Conservation (phyloP, 768 basidiomycete species). For the Kwoniella newhampshirensis region DNA sequence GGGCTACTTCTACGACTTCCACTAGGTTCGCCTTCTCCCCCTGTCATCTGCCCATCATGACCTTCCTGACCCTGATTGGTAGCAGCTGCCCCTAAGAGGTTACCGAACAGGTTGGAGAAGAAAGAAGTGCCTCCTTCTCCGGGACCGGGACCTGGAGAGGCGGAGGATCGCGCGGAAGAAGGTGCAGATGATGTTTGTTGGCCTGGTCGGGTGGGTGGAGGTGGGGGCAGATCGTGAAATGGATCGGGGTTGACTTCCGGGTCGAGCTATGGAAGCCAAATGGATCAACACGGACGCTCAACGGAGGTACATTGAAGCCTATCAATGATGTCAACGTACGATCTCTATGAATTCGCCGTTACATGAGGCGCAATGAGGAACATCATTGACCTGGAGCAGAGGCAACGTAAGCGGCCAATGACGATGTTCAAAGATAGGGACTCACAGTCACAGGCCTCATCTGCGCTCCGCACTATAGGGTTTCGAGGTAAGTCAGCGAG, state of each 20-base stretch:
- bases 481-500: not conserved
- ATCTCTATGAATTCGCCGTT: constrained; percentile 78
- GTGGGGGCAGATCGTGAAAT: constrained; percentile 35
- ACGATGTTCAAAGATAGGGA: constrained; percentile 1
- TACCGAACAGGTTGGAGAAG: constrained; percentile 25
- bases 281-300: not conserved
- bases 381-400: constrained; percentile 24
- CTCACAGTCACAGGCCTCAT: constrained; percentile 83
- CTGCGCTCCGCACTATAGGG: constrained; percentile 73
- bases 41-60: not conserved
- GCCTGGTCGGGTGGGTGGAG: constrained; percentile 30
- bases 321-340: constrained; percentile 53
- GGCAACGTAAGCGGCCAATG: too few species aligned
- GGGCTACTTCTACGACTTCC: constrained; percentile 7
- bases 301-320: not conserved
- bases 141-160: constrained; percentile 1
- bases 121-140: constrained; percentile 22
- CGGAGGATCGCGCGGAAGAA: not conserved
- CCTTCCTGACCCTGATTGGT: not conserved
- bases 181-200: constrained; percentile 2
- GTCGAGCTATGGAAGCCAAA: constrained; percentile 29
- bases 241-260: constrained; percentile 40
- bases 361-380: constrained; percentile 77
- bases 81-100: constrained; percentile 26
- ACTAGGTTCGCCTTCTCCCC: not conserved